Conservation (phyloP, 805 yeast genomes). For the Ogataea sp. region DNA sequence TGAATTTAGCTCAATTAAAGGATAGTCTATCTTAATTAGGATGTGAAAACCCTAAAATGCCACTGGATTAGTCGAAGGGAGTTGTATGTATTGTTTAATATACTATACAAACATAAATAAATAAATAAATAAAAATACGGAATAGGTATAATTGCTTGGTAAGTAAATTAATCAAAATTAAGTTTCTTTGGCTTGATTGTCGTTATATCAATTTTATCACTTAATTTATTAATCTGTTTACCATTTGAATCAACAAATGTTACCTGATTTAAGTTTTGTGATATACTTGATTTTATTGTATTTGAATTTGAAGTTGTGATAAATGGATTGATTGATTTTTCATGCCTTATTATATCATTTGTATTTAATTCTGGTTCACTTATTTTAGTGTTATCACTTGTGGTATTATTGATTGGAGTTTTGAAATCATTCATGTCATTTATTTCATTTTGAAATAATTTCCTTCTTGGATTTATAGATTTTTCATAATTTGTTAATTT, state of each 20-base stretch:
- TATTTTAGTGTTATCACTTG: too few species aligned
- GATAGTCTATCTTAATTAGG: too few species aligned
- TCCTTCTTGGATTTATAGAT: constrained; percentile 30
- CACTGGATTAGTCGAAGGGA: too few species aligned
- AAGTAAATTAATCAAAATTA: constrained; percentile 18
- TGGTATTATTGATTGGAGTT: constrained; percentile 4
- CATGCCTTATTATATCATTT: constrained; percentile 6
- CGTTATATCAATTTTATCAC: constrained; percentile 23
- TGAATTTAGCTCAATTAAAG: too few species aligned
- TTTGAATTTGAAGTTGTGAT: too few species aligned
- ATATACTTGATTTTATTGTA: too few species aligned
- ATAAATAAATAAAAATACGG: neutral
- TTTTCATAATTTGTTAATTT: constrained; percentile 24
- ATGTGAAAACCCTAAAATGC: too few species aligned
- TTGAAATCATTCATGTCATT: neutral
- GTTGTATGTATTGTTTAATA: too few species aligned
- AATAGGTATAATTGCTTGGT: neutral
- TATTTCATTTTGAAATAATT: constrained; percentile 19
- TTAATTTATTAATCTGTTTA: too few species aligned
- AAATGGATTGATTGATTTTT: neutral
- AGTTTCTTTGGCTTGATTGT: constrained; percentile 31
- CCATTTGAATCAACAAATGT: too few species aligned
- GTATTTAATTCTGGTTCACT: too few species aligned
- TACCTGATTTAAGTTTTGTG: constrained; percentile 31
- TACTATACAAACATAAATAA: too few species aligned